Base-by-base conservation (phyloP, 169 alveolate species). In the Perkinsus chesapeaki region DNA sequence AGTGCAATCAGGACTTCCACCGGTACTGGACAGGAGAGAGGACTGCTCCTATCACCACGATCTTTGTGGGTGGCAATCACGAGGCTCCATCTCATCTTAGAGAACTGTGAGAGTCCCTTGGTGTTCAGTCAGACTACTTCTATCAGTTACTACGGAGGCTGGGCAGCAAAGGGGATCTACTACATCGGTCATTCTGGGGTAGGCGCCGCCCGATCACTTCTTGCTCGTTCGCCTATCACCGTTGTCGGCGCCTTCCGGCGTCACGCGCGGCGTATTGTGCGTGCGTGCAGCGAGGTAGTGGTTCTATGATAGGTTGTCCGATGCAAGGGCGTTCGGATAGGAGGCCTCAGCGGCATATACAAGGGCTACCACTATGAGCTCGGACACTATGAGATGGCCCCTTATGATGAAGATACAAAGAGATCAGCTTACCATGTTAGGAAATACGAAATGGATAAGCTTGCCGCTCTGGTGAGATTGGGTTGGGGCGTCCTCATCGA, bases 21-120 rank as follows among this genome's bases (percentile, higher is more conserved):
- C 97, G 97, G 60, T 99, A 98, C 95, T 98, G 97, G 95, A 96
- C 95, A 73, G 98, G 98, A 0, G 94, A 93, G 48, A 93, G 95
- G 91, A 92, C 73, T 48, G 99, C 99, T n/a, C 99, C 99, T 20
- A 95, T 96, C 60, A 95, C 98, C 72, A 99, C 99, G 27, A 95
- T 99, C 39, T 98, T 99, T 95, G 96, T 99, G n/a, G 99, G 99
- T 39, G 99, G 99, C 34, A 99, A 99, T 94, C 99, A 99, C 95
- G 99, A 99, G 94, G 98, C 99, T 12, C 97, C 99, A 43, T 98
- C 97, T 93, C 97, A 97, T 92, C 94, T 98, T 39, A 97, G 98
- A 93, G 98, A 98, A 92, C 95, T 98, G 94, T 97, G 95, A 48
- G 94, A 92, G 34, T 39, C 39, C 12, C 34, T 38, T 1, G 27